Conservation (phyloP, 148 eudicot genomes). For the Silene uniflora region DNA sequence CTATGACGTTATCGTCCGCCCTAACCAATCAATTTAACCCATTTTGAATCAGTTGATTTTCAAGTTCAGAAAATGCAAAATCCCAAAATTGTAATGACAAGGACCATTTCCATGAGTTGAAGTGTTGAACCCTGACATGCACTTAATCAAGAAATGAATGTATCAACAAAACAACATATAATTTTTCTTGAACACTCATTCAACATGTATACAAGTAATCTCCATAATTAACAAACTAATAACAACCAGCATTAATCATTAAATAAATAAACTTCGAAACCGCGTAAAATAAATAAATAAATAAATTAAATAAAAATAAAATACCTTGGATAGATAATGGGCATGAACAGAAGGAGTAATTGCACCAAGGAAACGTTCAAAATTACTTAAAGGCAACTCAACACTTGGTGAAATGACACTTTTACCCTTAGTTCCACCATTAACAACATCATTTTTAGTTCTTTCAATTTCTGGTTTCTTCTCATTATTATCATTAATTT, state of each 20-base stretch:
- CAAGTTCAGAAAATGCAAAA: background rate
- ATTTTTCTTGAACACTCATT: background rate
- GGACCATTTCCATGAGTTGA: background rate
- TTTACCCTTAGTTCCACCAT: slow-evolving; percentile 22
- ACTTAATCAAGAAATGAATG: background rate
- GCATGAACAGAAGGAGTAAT: slow-evolving; percentile 67
- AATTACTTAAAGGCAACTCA: slow-evolving; percentile 48
- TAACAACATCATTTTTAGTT: slow-evolving; percentile 30
- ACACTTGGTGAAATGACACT: slow-evolving; percentile 20
- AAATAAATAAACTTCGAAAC: too few relatives aligned
- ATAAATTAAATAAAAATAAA: background rate
- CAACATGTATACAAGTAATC: background rate
- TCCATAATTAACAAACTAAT: background rate
- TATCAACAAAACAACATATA: background rate
- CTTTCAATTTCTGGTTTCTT: slow-evolving; percentile 37
- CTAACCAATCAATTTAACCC: background rate
- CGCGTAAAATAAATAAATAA: background rate
- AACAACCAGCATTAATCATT: background rate
- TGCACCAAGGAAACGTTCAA: slow-evolving; percentile 61
- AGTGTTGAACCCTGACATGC: background rate
- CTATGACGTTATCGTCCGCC: too few relatives aligned
- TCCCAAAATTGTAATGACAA: background rate
- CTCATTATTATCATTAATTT: background rate
- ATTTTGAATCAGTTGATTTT: background rate
- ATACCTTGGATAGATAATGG: slow-evolving; percentile 73